These are phyloP conservation scores for Calonectria montana DNA, from an alignment of 2,329 filamentous ascomycete genomes.

Conservation along the genomic window DNA sequence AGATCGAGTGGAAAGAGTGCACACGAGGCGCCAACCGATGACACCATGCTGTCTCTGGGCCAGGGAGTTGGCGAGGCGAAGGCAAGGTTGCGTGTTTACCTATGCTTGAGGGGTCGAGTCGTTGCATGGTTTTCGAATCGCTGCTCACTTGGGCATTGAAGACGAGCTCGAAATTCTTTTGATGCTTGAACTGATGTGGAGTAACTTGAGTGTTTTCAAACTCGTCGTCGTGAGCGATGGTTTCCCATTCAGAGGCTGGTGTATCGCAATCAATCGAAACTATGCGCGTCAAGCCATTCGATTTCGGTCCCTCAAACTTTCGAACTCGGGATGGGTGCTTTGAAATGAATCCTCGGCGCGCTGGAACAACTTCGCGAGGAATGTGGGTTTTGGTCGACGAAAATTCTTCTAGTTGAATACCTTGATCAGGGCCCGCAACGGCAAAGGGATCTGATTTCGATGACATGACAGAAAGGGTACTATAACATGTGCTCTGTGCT, in stretches of 20 bases:
- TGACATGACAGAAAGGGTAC: background rate
- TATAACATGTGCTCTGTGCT: background rate
- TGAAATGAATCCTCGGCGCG: slow-evolving; percentile 28
- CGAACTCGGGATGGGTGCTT: slow-evolving; percentile 25
- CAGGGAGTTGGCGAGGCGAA: slow-evolving; percentile 22
- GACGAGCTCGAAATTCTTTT: slow-evolving; percentile 29
- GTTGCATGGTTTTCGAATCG: background rate
- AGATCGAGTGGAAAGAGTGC: slow-evolving; percentile 43
- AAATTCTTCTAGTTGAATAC: slow-evolving; percentile 30
- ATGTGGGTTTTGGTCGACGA: slow-evolving; percentile 19
- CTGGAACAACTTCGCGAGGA: slow-evolving; percentile 8
- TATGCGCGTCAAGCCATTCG: background rate
- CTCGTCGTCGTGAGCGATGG: slow-evolving; percentile 42
- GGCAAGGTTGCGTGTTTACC: slow-evolving; percentile 10
- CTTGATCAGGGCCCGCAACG: slow-evolving; percentile 4
- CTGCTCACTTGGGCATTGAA: slow-evolving; percentile 22
- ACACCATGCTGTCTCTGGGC: slow-evolving; percentile 20
- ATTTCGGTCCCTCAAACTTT: background rate
- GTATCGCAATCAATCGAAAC: slow-evolving; percentile 30
- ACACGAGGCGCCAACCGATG: slow-evolving; percentile 25
- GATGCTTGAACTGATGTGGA: slow-evolving; percentile 17
- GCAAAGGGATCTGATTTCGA: slow-evolving; percentile 16
- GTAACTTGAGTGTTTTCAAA: slow-evolving; percentile 21
- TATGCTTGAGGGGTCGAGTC: slow-evolving; percentile 13
- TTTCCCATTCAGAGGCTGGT: slow-evolving; percentile 46